Base-by-base conservation (phyloP, 371 early-diverging fungal genomes). In the Mucor racemosus region DNA sequence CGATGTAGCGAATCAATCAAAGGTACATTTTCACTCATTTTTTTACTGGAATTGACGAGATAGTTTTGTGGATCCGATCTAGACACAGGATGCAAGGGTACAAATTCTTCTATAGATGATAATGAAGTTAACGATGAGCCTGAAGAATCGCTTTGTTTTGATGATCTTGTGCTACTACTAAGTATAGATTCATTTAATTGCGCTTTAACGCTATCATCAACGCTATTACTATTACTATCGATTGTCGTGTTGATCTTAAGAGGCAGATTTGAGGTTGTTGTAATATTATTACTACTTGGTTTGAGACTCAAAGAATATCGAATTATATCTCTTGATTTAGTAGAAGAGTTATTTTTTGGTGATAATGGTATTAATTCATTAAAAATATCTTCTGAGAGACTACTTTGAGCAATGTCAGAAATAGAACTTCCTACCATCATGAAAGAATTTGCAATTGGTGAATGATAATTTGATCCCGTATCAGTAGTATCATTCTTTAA, bases 381-480 rank as follows among this genome's bases (percentile, higher is more conserved):
- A 38, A 58, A 66, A 53, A 66, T 66, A 21, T 59, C 66, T n/a
- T 66, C 59, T 15, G 59, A 39, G 14, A 66, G 59, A 40, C 59
- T 66, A n/a, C 38, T 62, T n/a, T 48, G 17, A 21, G 62, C 48
- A 15, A 62, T 62, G n/a, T 53, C 53, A 53, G 39, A 19, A 13
- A 50, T 50, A n/a, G 50, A 50, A 17, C 26, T 50, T 50, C 50
- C 50, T 26, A 50, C 26, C 50, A 50, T 50, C 50, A 50, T 50
- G 11, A 50, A 62, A 38, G 63, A 50, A 54, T 62, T 53, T 19
- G 63, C 21, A 26, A 62, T 31, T 9, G 39, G 40, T 7, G 63
- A 62, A 7, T 26, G 50, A 21, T 50, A 50, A 5, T 26, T 21
- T 21, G 44, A 44, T 1, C 7, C 7, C 17, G 50, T 3, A 26